These are phyloP conservation scores for Pyrrhoderma noxium DNA, from an alignment of 1,284 basidiomycete genomes.

Conservation along the genomic window DNA sequence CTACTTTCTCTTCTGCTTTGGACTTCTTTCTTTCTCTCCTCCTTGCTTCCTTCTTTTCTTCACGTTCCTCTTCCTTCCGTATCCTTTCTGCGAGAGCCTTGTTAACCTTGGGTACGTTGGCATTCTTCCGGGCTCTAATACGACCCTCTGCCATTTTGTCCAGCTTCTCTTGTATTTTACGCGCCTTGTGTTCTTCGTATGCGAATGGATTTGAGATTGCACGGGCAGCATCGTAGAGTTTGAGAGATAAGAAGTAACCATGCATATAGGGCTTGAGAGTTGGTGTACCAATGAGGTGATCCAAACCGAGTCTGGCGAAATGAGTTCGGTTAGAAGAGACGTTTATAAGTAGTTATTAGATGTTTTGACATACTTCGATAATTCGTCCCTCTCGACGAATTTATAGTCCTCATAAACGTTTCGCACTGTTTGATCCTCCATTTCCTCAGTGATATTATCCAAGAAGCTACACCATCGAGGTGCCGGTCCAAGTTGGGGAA, in stretches of 20 bases:
- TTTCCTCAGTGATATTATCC: conserved; percentile 96
- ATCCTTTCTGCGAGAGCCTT: conserved; percentile 87
- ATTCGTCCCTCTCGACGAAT: conserved; percentile 86
- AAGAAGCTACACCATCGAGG: conserved; percentile 97
- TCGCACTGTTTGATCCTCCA: conserved; percentile 81
- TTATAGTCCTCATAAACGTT: conserved; percentile 95
- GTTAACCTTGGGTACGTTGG: conserved; percentile 76
- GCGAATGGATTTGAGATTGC: conserved; percentile 95
- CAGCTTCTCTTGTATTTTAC: conserved; percentile 80
- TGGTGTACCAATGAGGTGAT: conserved; percentile 90
- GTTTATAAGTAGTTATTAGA: conserved; percentile 12
- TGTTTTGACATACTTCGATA: conserved; percentile 59
- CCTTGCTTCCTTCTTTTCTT: conserved; percentile 54
- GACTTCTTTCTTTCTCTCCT: conserved; percentile 43
- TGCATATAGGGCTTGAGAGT: conserved; percentile 99
- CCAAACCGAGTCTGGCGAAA: conserved; percentile 69
- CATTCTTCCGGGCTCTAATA: conserved; percentile 74
- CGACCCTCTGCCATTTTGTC: conserved; percentile 90
- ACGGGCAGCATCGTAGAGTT: conserved; percentile 92
- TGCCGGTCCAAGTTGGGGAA: conserved; percentile 94
- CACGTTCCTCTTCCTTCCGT: conserved; percentile 65
- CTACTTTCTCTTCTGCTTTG: conserved; percentile 28
- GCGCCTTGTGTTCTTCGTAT: conserved; percentile 91
- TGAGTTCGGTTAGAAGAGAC: conserved; percentile 14
- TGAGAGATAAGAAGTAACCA: conserved; percentile 95